phyloP scores from a whole-genome alignment of 768 basidiomycete genomes.

The Hygrophoropsis aurantiaca region DNA sequence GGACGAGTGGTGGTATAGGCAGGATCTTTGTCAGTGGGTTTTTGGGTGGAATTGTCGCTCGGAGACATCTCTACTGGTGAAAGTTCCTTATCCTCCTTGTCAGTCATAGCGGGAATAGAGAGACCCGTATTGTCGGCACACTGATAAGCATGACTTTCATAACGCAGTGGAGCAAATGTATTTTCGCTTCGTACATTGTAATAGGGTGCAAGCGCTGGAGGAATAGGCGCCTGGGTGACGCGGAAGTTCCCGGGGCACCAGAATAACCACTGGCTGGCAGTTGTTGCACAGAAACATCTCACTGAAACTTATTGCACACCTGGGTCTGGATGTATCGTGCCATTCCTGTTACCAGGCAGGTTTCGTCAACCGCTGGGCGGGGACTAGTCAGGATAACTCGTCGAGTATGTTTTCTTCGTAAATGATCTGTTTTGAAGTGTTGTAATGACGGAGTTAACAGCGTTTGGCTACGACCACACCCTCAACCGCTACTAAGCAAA shows the following conservation, averaged over 20 bases:
- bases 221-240: background rate
- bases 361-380: conserved; percentile 44
- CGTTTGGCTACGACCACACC: conserved; percentile 41
- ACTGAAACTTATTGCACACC: conserved; percentile 3
- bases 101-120: no score
- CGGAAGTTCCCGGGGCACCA: conserved; percentile 5
- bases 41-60: background rate
- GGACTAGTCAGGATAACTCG: conserved; percentile 51
- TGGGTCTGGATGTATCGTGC: conserved; percentile 48
- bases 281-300: background rate
- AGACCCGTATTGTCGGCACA: no score
- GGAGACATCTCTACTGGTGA: background rate
- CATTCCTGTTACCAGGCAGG: conserved; percentile 55
- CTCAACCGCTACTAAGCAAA: conserved; percentile 44
- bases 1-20: conserved; percentile 39
- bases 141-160: no score
- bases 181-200: no score
- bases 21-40: background rate
- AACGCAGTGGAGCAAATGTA: no score
- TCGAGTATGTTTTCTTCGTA: conserved; percentile 47
- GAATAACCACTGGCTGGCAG: conserved; percentile 1
- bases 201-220: no score
- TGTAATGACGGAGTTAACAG: conserved; percentile 34
- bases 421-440: background rate
- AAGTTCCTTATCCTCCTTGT: no score